phyloP scores from a whole-genome alignment of 2,329 filamentous ascomycete genomes.

The Podosphaera fusca region DNA sequence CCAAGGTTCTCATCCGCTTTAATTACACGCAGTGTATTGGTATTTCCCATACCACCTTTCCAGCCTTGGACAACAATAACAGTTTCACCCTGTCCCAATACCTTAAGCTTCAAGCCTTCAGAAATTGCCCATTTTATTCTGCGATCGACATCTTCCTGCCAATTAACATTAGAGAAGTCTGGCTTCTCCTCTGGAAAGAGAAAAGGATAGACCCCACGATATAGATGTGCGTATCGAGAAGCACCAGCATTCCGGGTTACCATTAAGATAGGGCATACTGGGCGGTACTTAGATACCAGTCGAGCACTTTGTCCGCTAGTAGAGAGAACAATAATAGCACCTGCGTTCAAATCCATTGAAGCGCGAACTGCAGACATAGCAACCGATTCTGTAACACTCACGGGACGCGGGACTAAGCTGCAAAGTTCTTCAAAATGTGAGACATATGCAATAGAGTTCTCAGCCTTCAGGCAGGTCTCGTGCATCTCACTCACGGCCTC shows the following conservation, averaged over 20 bases:
- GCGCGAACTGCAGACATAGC: constrained; percentile 93
- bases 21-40: constrained; percentile 36
- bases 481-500: constrained; percentile 96
- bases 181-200: constrained; percentile 82
- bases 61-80: constrained; percentile 75
- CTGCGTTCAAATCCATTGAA: constrained; percentile 86
- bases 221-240: constrained; percentile 78
- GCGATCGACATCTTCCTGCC: constrained; percentile 96
- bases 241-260: constrained; percentile 71
- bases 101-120: constrained; percentile 62
- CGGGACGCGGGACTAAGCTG: constrained; percentile 59
- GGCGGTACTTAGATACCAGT: constrained; percentile 92
- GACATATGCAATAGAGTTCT: constrained; percentile 93
- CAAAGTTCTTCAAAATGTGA: constrained; percentile 91
- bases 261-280: constrained; percentile 98
- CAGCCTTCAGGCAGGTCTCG: constrained; percentile 86
- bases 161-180: constrained; percentile 77
- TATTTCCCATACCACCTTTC: constrained; percentile 81
- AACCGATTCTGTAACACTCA: constrained; percentile 76
- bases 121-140: constrained; percentile 93
- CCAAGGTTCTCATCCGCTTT: constrained; percentile 2
- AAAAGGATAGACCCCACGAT: constrained; percentile 97
- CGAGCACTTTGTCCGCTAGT: constrained; percentile 90
- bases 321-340: constrained; percentile 86
- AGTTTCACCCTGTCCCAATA: constrained; percentile 48